Evolutionary conservation across 169 alveolate genomes (phyloP).

Genomic region (Plasmodium vinckei): DNA sequence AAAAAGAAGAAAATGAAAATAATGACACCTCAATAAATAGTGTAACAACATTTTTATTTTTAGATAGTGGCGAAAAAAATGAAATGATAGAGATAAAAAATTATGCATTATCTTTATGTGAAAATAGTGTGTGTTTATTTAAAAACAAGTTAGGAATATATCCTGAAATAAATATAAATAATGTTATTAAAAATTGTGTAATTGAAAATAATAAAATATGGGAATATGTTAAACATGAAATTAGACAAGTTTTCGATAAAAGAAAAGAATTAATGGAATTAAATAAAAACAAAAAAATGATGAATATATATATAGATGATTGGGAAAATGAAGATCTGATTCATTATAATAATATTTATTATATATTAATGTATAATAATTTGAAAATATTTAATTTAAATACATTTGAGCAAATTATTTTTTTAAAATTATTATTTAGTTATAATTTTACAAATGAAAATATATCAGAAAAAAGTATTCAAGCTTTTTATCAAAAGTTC

Average conservation of each 20-base stretch:
- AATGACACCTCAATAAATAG: not conserved
- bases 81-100: slow-evolving; percentile 1
- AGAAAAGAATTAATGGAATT: slow-evolving; percentile 23
- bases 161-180: slow-evolving; percentile 24
- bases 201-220: slow-evolving; percentile 42
- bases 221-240: slow-evolving; percentile 41
- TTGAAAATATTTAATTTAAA: slow-evolving; percentile 18
- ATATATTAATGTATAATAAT: slow-evolving; percentile 23
- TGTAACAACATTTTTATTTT: slow-evolving; percentile 33
- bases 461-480: slow-evolving; percentile 24
- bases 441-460: slow-evolving; percentile 42
- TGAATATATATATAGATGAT: slow-evolving; percentile 59
- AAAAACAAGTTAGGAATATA: slow-evolving; percentile 7
- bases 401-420: slow-evolving; percentile 29
- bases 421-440: slow-evolving; percentile 13
- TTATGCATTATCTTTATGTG: slow-evolving; percentile 56
- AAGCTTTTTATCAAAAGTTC: slow-evolving; percentile 29
- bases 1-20: not conserved
- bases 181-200: slow-evolving; percentile 7
- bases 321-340: slow-evolving; percentile 66
- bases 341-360: slow-evolving; percentile 62
- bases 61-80: not conserved
- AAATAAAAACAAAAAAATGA: slow-evolving; percentile 47
- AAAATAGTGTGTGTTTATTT: slow-evolving; percentile 13
- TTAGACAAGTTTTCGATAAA: slow-evolving; percentile 16